Base-by-base conservation (phyloP, 2,329 filamentous ascomycete genomes). In the Neoarthrinium moseri region DNA sequence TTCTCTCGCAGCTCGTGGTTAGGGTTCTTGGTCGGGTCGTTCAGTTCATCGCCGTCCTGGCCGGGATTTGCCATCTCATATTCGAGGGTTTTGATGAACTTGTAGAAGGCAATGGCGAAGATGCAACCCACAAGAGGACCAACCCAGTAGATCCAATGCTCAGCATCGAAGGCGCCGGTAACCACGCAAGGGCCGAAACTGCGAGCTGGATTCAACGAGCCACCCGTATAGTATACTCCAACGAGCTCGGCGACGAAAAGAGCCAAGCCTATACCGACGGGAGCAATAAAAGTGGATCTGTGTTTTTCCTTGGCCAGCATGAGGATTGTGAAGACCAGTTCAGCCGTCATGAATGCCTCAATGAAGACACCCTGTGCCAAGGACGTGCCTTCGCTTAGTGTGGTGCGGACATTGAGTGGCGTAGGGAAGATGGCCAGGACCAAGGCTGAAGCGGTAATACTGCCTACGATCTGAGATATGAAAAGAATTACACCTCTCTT, bases 251-350 rank as follows among this genome's bases (percentile, higher is more conserved):
- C 59, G 23, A 85, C 70, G 57, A 85, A 85, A 24, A 86, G 69
- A 0, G 80, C 67, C 2, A 84, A 60, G 0, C 83, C 83, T 53
- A 86, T 84, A 2, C 80, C 81, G 1, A 85, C 65, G 0, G 82
- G 82, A 0, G 81, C 81, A 7, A 85, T 67, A 56, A 74, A 84
- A 0, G 80, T 84, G 1, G 76, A 77, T 50, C 78, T 78, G 59
- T 84, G 81, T 59, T 85, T 84, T 52, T 83, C 79, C 12, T 74
- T 75, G 1, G 78, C 80, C 39, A 83, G 65, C 79, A 83, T 83
- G 57, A 78, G 72, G 44, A 80, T 74, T 3, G 76, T 73, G 34
- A 80, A 68, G 18, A 80, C 70, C 10, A 81, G 62, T 56, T 78
- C 69, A 2, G 74, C 69, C 2, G 77, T 81, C 21, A 81, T 65